phyloP scores from a whole-genome alignment of 768 basidiomycete genomes.

The Lentinula lateritia region DNA sequence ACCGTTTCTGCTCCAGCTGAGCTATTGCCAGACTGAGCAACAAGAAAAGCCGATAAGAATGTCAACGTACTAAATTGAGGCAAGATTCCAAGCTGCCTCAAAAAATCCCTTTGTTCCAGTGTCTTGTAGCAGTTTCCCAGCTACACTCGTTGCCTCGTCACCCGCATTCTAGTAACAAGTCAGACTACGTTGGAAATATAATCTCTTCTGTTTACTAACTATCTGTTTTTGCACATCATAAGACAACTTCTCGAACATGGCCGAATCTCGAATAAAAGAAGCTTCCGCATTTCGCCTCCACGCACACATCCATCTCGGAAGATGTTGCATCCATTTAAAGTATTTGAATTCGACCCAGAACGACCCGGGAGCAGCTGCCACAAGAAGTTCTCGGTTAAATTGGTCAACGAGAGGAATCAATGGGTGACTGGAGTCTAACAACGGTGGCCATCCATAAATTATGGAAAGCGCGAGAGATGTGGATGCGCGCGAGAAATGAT shows the following conservation, averaged over 20 bases:
- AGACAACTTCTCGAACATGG: conserved; percentile 13
- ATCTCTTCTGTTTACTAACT: neutral
- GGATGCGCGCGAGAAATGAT: conserved; percentile 9
- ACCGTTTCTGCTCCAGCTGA: conserved; percentile 5
- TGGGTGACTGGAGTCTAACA: conserved; percentile 11
- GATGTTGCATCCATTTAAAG: conserved; percentile 17
- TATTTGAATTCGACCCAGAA: conserved; percentile 27
- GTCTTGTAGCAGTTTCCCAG: neutral
- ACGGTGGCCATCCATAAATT: conserved; percentile 12
- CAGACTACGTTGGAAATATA: neutral
- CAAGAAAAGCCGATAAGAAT: neutral
- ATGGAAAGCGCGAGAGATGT: conserved; percentile 9
- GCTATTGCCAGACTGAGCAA: neutral
- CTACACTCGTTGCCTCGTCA: neutral
- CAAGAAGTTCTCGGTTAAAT: conserved; percentile 16
- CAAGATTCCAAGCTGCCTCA: conserved; percentile 1
- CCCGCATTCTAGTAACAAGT: neutral
- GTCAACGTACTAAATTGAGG: conserved; percentile 5
- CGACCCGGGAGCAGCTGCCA: conserved; percentile 24
- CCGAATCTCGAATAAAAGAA: conserved; percentile 12
- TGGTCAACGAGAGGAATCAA: conserved; percentile 9
- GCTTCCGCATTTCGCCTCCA: conserved; percentile 22
- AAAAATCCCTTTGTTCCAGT: neutral
- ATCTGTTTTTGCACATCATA: neutral
- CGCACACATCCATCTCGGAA: conserved; percentile 21